Base-by-base conservation (phyloP, 2,329 filamentous ascomycete genomes). In the Helminthosporium solani region DNA sequence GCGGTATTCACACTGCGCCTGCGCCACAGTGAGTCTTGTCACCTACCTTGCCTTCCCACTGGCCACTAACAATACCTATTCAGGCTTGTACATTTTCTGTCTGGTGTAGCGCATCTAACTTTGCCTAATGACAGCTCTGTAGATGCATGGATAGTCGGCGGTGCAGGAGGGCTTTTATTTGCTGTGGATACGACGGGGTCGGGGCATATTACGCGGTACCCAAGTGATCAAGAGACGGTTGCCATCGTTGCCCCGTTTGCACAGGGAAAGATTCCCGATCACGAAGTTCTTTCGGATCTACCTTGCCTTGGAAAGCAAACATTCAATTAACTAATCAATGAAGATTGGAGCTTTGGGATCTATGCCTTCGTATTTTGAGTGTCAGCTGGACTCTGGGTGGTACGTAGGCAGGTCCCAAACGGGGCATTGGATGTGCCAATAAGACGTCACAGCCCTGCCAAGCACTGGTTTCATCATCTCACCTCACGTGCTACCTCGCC, bases 1-100 rank as follows among this genome's bases (percentile, higher is more conserved):
- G 63, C n/a, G 66, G 65, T 7, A 42, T 58, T 16, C 68, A 70
- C 27, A 68, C 55, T 28, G 63, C 64, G 7, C 68, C 67, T n/a
- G 52, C 43, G 9, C 52, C 60, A n/a, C 66, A 70, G 57, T 64
- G 49, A 30, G 52, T 27, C 19, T 33, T 8, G 23, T 30, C 12
- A 9, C 16, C 18, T 21, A n/a, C 28, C 19, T 18, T 15, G 19
- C 2, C 14, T n/a, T 33, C 12, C 35, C 25, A 27, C 37, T 33
- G 33, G 15, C 37, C 37, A 37, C 44, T 25, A 9, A 25, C 23
- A 25, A 25, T 25, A 6, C 20, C n/a, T n/a, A 7, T 35, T 2
- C 30, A 60, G 60, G 47, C 43, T 68, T 9, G 67, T 69, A 3
- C 53, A 61, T 44, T 69, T 66, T 38, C 23, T 66, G 2, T 66